Base-by-base conservation (phyloP, 805 yeast species). In the Monosporozyma aerobia region DNA sequence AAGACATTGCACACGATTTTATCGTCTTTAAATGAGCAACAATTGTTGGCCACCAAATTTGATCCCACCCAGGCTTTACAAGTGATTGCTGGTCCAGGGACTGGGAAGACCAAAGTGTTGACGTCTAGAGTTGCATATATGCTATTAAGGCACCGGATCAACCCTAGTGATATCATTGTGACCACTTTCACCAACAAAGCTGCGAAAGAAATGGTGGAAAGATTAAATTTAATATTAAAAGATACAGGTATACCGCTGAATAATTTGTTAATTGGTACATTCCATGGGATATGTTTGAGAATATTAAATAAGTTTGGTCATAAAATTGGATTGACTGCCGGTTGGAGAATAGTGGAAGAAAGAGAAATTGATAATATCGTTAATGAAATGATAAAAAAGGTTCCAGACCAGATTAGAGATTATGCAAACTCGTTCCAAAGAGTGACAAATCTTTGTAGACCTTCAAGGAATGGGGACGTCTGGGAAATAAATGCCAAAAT, bases 151-250 rank as follows among this genome's bases (percentile, higher is more conserved):
- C 73, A 77, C 37, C 68, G 74, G 1, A 66, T 87, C 0, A 71
- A 73, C 1, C 90, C 97, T 0, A 72, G 74, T 35, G 70, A 77
- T 47, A 76, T 94, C 19, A 77, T 92, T 1, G 94, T 90, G 22
- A 88, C 97, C 5, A 90, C 98, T 0, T 92, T 92, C 71, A 92
- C 98, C 11, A 87, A 87, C 60, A 87, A 86, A 60, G 98, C 99
- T 0, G 95, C 97, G 1, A 77, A 74, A 50, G 98, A 92, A 69
- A 83, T 92, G 87, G 69, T 73, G 11, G 84, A 80, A 33, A 73
- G 98, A 44, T 68, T 92, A 19, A 49, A 61, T 6, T 67, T 61
- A 0, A 63, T 66, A 5, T 64, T 80, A 10, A 51, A 61, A 23
- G 64, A 67, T 2, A 56, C 68, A 2, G 60, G 56, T 2, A 62